A percentile compares a stretch with the other conserved stretches of the same genome.
Conservation (phyloP, 768 basidiomycete genomes). For the Calocera cornea region DNA sequence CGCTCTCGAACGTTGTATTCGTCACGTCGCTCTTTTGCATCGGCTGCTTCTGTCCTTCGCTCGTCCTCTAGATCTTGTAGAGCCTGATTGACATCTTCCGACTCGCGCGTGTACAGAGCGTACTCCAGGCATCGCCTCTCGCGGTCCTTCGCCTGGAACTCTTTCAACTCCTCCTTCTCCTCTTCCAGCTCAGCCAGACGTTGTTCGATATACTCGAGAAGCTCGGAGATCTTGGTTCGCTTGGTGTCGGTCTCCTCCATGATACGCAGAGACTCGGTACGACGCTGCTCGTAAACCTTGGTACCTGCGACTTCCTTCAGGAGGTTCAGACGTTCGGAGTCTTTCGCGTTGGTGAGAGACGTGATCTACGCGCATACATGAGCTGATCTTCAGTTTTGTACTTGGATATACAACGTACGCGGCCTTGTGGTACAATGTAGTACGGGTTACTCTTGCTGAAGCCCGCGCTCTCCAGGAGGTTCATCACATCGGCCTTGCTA, state of each 20-base stretch:
- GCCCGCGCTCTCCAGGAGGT: conserved; percentile 87
- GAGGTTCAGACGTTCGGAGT: conserved; percentile 82
- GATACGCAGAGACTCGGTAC: conserved; percentile 82
- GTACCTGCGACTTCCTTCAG: conserved; percentile 98
- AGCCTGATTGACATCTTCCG: conserved; percentile 75
- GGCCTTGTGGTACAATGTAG: conserved; percentile 96
- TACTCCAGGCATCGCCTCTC: conserved; percentile 91
- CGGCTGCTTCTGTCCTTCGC: conserved; percentile 65
- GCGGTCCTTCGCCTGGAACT: conserved; percentile 92
- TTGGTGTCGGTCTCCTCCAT: conserved; percentile 96
- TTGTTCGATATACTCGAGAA: conserved; percentile 82
- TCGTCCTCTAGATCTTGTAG: conserved; percentile 70
- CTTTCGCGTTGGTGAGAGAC: conserved; percentile 90
- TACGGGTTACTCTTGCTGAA: conserved; percentile 98
- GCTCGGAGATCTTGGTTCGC: conserved; percentile 76
- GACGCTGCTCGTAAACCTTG: conserved; percentile 91
- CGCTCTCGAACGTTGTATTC: conserved; percentile 75
- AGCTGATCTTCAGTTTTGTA: neutral
- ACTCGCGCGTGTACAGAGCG: conserved; percentile 78
- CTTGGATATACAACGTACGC: conserved; percentile 41
- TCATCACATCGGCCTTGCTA: conserved; percentile 95
- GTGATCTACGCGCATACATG: conserved; percentile 51
- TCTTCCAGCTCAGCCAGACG: conserved; percentile 85
- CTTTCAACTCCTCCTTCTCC: conserved; percentile 94
- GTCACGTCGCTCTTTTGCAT: conserved; percentile 66